These are phyloP conservation scores for Phaseolus coccineus DNA, from an alignment of 331 rosid species.

Conservation along the genomic window DNA sequence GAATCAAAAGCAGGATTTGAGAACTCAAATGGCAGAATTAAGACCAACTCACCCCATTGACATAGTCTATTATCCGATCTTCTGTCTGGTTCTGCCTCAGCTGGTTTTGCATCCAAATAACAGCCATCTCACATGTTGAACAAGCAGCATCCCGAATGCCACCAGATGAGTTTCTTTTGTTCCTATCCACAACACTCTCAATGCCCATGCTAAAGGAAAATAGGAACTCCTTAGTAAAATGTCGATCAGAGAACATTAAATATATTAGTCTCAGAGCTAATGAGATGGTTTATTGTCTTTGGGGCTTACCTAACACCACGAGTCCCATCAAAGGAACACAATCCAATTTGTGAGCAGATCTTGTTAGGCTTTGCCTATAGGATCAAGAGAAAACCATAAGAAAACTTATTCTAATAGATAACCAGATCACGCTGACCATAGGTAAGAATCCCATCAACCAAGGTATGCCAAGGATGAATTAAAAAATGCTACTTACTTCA, in stretches of 20 bases:
- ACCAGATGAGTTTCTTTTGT: slow-evolving; percentile 54
- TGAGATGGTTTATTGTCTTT: slow-evolving; percentile 1
- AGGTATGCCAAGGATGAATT: neutral
- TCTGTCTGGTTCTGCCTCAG: slow-evolving; percentile 76
- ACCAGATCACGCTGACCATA: neutral
- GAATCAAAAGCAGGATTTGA: slow-evolving; percentile 39
- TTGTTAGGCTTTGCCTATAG: slow-evolving; percentile 69
- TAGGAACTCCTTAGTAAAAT: slow-evolving; percentile 2
- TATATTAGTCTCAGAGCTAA: neutral
- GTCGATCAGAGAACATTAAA: slow-evolving; percentile 19
- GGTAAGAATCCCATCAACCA: slow-evolving; percentile 4
- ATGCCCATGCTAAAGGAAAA: slow-evolving; percentile 63
- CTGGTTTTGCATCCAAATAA: slow-evolving; percentile 85
- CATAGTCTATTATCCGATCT: slow-evolving; percentile 63
- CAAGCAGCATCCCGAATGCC: slow-evolving; percentile 64
- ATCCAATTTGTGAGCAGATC: slow-evolving; percentile 83
- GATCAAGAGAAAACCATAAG: slow-evolving; percentile 36
- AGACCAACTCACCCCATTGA: slow-evolving; percentile 60
- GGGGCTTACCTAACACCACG: slow-evolving; percentile 68
- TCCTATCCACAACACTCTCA: slow-evolving; percentile 76
- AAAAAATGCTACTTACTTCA: slow-evolving; percentile 57
- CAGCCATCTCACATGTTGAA: slow-evolving; percentile 90
- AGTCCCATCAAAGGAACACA: slow-evolving; percentile 84
- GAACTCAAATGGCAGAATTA: neutral
- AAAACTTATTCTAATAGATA: slow-evolving; percentile 31